A percentile compares a stretch with the other conserved stretches of the same genome.
phyloP scores from a whole-genome alignment of 176 grass and related monocot species.

The Aegilops umbellulata region DNA sequence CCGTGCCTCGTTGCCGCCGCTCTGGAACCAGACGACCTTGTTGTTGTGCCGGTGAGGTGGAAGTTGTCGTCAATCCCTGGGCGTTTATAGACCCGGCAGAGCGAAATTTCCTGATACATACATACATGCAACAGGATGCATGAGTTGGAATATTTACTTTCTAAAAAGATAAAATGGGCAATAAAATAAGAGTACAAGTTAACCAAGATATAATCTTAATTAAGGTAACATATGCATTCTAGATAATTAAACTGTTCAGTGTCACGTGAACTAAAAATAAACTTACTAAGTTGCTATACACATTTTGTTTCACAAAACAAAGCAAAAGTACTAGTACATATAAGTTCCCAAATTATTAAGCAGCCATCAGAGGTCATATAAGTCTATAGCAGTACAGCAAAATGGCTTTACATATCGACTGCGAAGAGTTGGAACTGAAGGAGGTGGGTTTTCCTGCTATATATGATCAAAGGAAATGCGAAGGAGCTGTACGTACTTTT shows the following conservation, averaged over 20 bases:
- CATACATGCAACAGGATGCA: neutral
- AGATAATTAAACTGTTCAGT: neutral
- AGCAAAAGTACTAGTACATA: neutral
- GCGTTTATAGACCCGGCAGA: constrained; percentile 90
- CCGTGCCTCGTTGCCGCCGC: constrained; percentile 18
- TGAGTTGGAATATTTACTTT: neutral
- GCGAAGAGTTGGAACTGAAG: too few species aligned
- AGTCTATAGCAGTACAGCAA: neutral
- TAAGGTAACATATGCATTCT: neutral
- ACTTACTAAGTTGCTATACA: neutral
- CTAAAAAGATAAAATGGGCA: neutral
- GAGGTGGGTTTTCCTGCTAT: neutral
- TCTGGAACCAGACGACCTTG: constrained; percentile 48
- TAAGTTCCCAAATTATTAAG: neutral
- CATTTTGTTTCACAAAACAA: neutral
- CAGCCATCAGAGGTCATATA: neutral
- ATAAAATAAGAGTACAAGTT: neutral
- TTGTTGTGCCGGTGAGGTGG: constrained; percentile 37
- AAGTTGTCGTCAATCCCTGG: constrained; percentile 75
- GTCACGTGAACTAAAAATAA: neutral
- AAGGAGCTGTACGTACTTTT: neutral
- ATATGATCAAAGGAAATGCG: neutral
- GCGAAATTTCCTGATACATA: constrained; percentile 62
- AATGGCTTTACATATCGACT: neutral
- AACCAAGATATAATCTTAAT: neutral